Evolutionary conservation across 805 yeast species (phyloP).

Genomic region (Barnettozyma botsteinii): DNA sequence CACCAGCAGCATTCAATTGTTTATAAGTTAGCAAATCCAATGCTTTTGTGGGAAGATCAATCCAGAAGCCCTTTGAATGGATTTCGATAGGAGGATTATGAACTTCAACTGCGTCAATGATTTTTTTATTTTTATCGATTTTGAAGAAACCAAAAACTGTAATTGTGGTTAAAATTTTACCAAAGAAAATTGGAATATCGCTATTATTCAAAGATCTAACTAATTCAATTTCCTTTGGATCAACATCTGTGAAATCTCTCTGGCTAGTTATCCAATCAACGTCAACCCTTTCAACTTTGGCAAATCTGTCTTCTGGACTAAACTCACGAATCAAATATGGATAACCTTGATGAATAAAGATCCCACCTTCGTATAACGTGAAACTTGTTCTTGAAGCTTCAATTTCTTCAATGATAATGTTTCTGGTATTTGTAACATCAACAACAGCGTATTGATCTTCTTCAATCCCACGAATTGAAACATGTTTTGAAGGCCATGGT

Average conservation of each 20-base stretch:
- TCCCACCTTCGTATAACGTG: slow-evolving; percentile 88
- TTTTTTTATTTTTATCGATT: slow-evolving; percentile 64
- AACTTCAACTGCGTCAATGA: slow-evolving; percentile 92
- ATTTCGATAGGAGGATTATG: slow-evolving; percentile 75
- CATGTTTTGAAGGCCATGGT: slow-evolving; percentile 78
- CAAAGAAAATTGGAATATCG: slow-evolving; percentile 64
- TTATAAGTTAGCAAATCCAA: slow-evolving; percentile 53
- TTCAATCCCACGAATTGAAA: slow-evolving; percentile 78
- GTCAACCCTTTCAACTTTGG: slow-evolving; percentile 79
- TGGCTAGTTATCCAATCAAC: slow-evolving; percentile 94
- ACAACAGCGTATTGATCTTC: slow-evolving; percentile 83
- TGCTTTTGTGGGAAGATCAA: slow-evolving; percentile 71
- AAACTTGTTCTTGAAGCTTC: slow-evolving; percentile 87
- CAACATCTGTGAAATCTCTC: slow-evolving; percentile 89
- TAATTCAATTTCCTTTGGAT: slow-evolving; percentile 68
- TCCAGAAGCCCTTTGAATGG: slow-evolving; percentile 82
- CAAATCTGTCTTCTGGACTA: slow-evolving; percentile 70
- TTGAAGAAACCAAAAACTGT: slow-evolving; percentile 92
- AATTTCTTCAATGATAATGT: slow-evolving; percentile 77
- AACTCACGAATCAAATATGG: slow-evolving; percentile 85
- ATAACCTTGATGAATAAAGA: slow-evolving; percentile 88
- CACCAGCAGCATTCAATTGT: slow-evolving; percentile 70
- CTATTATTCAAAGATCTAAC: slow-evolving; percentile 49
- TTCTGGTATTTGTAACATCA: slow-evolving; percentile 74
- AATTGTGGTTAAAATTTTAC: slow-evolving; percentile 64